Conservation (phyloP, 768 basidiomycete genomes). For the Pleurotus tuoliensis region DNA sequence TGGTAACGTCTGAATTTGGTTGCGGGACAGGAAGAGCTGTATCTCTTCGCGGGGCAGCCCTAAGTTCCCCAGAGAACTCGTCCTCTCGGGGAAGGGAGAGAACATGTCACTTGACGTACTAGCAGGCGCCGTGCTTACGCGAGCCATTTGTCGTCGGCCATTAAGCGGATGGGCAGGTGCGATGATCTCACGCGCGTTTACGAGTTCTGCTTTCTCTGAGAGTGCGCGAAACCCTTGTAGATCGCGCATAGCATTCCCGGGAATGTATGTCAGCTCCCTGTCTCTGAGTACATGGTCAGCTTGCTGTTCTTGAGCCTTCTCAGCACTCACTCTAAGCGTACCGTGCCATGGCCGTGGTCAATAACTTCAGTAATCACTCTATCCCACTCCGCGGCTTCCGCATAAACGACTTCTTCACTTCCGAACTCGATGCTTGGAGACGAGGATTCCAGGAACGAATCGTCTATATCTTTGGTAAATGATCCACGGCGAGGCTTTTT, state of each 20-base stretch:
- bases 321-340: slow-evolving; percentile 50
- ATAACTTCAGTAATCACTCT: slow-evolving; percentile 38
- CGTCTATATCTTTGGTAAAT: slow-evolving; percentile 8
- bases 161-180: background rate
- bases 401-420: slow-evolving; percentile 15
- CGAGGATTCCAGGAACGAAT: background rate
- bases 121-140: slow-evolving; percentile 31
- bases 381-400: slow-evolving; percentile 43
- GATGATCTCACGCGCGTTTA: slow-evolving; percentile 10
- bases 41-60: slow-evolving; percentile 46
- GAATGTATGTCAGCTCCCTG: slow-evolving; percentile 42
- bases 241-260: slow-evolving; percentile 42
- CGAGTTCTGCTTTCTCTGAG: slow-evolving; percentile 27
- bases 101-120: slow-evolving; percentile 16
- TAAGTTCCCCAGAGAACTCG: slow-evolving; percentile 27
- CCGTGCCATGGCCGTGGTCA: slow-evolving; percentile 42
- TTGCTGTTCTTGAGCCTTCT: background rate
- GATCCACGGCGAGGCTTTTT: slow-evolving; percentile 2
- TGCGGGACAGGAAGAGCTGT: slow-evolving; percentile 52
- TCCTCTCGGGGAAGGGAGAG: slow-evolving; percentile 25
- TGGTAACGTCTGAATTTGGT: slow-evolving; percentile 53
- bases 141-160: slow-evolving; percentile 24
- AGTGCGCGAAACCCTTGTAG: slow-evolving; percentile 44
- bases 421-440: slow-evolving; percentile 12
- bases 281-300: slow-evolving; percentile 19